Evolutionary conservation across 495 filamentous ascomycete species (phyloP), one percentile per base, ranked within the genome.

Genomic region (Penicillium canariense): DNA sequence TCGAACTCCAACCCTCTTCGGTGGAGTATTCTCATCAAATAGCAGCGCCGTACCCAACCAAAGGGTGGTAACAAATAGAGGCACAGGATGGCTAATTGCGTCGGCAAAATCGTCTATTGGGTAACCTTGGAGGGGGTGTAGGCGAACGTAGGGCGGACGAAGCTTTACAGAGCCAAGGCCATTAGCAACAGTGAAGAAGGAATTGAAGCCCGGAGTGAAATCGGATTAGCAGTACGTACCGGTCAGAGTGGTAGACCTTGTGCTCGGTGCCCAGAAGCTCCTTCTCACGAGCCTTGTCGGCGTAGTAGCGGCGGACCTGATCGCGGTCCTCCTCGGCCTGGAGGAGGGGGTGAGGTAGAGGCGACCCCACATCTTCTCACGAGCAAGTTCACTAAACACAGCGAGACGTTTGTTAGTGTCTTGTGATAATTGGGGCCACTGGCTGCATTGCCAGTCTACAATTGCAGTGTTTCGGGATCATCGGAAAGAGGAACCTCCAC

Each of bases 241-340:
- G 77, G 61, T 96, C 91, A 55, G 84, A 86, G 77, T 97, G 83
- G 71, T 97, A 98, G 28, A 94, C 81, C 65, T 83, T 84, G 22
- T 78, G 79, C 72, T 93, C 88, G 58, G 82, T 80, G 26, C 93
- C 93, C 60, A 97, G 63, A 48, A 98, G 77, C 74, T 89, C 85
- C 82, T 89, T 89, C 81, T 97, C 95, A 38, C 94, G 79, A 51
- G 84, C 89, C 79, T 90, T 83, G 65, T 96, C 88, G 44, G 95
- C 94, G 50, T 84, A 84, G 67, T 91, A 79, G 59, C 92, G 76
- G 42, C 94, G 82, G 59, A 95, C 91, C 66, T 89, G 85, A 76
- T 98, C 94, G 43, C 94, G 87, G 77, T 98, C 94, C 65, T 93
- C 89, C 68, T 98, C 94, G 50, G 94, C 94, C 66, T 97, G 92